Evolutionary conservation across 179 eudicot species (phyloP).

Genomic region (Nepenthes alata): DNA sequence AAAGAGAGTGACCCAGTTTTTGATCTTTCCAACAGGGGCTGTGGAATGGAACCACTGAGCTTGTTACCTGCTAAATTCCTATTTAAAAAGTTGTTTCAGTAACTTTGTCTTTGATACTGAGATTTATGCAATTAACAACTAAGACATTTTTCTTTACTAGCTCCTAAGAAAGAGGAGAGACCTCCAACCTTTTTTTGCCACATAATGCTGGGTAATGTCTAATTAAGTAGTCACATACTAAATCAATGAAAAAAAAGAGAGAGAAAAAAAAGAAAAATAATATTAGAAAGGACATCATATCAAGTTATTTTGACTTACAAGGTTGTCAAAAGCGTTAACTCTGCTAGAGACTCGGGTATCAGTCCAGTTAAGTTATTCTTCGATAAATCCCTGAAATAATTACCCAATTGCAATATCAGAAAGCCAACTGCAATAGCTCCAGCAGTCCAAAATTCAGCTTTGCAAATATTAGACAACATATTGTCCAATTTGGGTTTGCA

Average conservation of each 20-base stretch:
- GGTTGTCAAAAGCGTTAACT: constrained; percentile 2
- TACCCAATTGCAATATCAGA: background rate
- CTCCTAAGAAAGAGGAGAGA: too few relatives aligned
- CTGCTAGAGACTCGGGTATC: constrained; percentile 10
- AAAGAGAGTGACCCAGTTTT: constrained; percentile 3
- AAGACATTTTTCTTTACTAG: too few relatives aligned
- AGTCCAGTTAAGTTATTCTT: constrained; percentile 11
- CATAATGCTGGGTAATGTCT: too few relatives aligned
- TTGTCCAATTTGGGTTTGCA: background rate
- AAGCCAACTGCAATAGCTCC: background rate
- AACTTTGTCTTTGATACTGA: too few relatives aligned
- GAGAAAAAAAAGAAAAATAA: too few relatives aligned
- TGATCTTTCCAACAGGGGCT: constrained; percentile 4
- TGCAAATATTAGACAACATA: background rate
- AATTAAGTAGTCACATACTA: too few relatives aligned
- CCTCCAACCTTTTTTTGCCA: too few relatives aligned
- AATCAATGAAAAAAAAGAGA: too few relatives aligned
- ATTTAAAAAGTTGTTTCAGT: background rate
- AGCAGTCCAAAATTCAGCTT: background rate
- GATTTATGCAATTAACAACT: too few relatives aligned
- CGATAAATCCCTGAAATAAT: constrained; percentile 11
- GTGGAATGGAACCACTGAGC: constrained; percentile 12
- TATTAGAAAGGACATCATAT: background rate
- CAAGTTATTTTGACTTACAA: constrained; percentile 4
- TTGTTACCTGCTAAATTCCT: constrained; percentile 10